Base-by-base conservation (phyloP, 768 basidiomycete species). In the Coprinopsis marcescibilis region DNA sequence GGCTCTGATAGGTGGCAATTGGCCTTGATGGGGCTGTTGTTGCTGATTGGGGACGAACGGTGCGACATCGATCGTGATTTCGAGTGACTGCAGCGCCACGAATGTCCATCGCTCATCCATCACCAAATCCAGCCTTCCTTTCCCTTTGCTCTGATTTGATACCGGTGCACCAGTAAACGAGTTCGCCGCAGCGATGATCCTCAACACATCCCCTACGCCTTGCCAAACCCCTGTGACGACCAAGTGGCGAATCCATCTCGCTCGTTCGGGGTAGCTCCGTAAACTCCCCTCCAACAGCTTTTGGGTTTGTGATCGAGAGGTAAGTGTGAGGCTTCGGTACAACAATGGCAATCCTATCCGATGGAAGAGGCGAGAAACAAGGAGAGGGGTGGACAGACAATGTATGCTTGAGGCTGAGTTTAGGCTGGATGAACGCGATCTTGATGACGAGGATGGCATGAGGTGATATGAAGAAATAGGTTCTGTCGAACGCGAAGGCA, bases 291-390 rank as follows among this genome's bases (percentile, higher is more conserved):
- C 57, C 36, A 72, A 64, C 11, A 73, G 67, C 7, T 59, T 51
- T 10, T 54, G 51, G 1, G 78, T 62, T 19, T 80, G 73, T 10
- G 43, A 27, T 0, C 68, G 50, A 0, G 73, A 65, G 29, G 58
- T 63, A 36, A 85, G 56, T 53, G 68, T 65, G 34, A 84, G 50
- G 34, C 70, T 67, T 56, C 74, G 67, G 65, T 83, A 83, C 51
- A 79, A 69, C 11, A 81, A 66, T 1, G 81, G 81, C 0, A 72
- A 71, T 1, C 68, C 71, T 49, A 85, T 81, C 49, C 83, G 72
- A 35, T 70, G 60, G 64, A 82, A 78, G 19, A 64, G 56, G 30
- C 61, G 71, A 41, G 63, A 81, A 37, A 78, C 76, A 43, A 77
- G 71, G 13, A 84, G 70, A 0, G 73, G 68, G 3, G 76, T 65